These are phyloP conservation scores for Orobanche coerulescens DNA, from an alignment of 257 asterid species.

Conservation along the genomic window DNA sequence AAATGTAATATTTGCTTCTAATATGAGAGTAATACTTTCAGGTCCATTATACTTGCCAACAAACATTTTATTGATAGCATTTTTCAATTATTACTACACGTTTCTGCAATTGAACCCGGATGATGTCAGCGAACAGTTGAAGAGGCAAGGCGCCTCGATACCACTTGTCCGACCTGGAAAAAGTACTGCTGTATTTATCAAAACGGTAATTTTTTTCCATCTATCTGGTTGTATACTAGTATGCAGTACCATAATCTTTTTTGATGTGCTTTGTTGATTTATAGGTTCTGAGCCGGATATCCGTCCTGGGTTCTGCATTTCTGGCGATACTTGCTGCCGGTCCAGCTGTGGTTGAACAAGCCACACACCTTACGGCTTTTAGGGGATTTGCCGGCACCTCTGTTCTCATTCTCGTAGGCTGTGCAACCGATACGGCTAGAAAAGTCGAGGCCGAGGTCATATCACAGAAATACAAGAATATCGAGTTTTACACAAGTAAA, in stretches of 20 bases:
- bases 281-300: constrained; percentile 86
- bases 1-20: background rate
- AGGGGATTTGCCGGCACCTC: constrained; percentile 96
- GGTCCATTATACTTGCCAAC: constrained; percentile 88
- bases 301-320: constrained; percentile 84
- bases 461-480: constrained; percentile 88
- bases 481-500: constrained; percentile 69
- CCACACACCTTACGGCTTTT: constrained; percentile 88
- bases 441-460: constrained; percentile 92
- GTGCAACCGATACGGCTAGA: constrained; percentile 95
- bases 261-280: background rate
- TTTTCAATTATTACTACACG: constrained; percentile 96
- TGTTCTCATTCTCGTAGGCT: constrained; percentile 89
- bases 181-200: constrained; percentile 79
- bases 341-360: constrained; percentile 90
- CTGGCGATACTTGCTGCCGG: constrained; percentile 88
- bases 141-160: constrained; percentile 98
- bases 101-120: constrained; percentile 97
- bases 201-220: constrained; percentile 41
- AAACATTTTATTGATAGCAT: constrained; percentile 78
- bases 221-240: background rate
- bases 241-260: background rate
- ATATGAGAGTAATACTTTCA: constrained; percentile 24
- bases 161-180: constrained; percentile 96
- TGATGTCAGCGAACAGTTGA: constrained; percentile 94